Base-by-base conservation (phyloP, 306 rosid species). In the Rosa lucieae region DNA sequence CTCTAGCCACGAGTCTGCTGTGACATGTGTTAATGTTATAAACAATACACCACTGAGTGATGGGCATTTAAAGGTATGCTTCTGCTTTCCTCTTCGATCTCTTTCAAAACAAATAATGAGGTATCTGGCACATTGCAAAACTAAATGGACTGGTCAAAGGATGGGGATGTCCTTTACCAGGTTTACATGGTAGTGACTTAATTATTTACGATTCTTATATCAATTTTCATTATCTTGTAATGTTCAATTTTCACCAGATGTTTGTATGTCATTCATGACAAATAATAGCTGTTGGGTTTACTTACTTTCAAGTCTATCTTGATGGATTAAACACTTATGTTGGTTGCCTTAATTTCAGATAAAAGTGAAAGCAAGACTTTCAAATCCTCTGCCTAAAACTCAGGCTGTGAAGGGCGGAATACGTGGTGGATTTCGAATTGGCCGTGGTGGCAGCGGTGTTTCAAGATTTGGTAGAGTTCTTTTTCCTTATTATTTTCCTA, bases 321-420 rank as follows among this genome's bases (percentile, higher is more conserved):
- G 67, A 44, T 8, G 37, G 51, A 11, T n/a, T 61, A 67, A 49
- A 39, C 47, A 72, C 61, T 78, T 65, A 43, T 37, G 68, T 77
- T 81, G 61, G 66, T 70, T 35, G 52, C 53, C 74, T n/a, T 56
- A 62, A 80, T 63, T 52, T 70, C 77, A 92, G 96, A 72, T 73
- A 67, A 91, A 93, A 88, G 87, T 91, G 77, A 91, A 90, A 78
- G 96, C 96, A n/a, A 89, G 97, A 84, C 94, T 93, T 58, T 89
- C 96, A 89, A 93, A 93, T 81, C 97, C 97, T 69, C 53, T 88
- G 85, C 97, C 97, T 55, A 93, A 89, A 89, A 93, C 88, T 51
- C 96, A 87, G 77, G 93, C 90, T 77, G 92, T 93, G 67, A 93
- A 91, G 80, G 94, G 94, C 75, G 94, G 90, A 82, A 88, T 91